Evolutionary conservation across 2,329 filamentous ascomycete genomes (phyloP), one percentile per base, ranked within the genome.

Genomic region (Aspergillus novoparasiticus): DNA sequence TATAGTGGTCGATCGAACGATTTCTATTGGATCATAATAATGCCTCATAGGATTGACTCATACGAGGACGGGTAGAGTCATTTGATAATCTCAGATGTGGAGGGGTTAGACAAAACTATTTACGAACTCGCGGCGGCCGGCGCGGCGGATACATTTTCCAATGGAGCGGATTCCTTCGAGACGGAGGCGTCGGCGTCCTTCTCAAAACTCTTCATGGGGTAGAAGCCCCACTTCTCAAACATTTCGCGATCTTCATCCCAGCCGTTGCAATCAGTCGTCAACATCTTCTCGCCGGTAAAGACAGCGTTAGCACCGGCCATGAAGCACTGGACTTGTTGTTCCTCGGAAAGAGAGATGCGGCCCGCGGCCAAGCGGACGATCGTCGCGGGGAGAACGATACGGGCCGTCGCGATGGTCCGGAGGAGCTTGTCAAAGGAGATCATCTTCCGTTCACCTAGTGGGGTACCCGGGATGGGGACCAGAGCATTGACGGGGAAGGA

Each of bases 221-320:
- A 84, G 63, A 95, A 80, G 0, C 93, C 93, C 90, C 92, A 96
- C 58, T 87, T 85, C 2, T 89, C 86, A 80, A 97, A 96, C 88
- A 96, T 92, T 48, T 82, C 88, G 66, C 87, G 89, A 73, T 97
- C 93, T 78, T 96, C 91, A 66, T 95, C 92, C 91, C 92, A 97
- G 34, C 92, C 92, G 69, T 92, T 94, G 75, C 92, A 96, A 62
- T 93, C 91, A 0, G 93, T 97, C 5, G 93, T 97, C 79, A 96
- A 78, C 93, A 97, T 96, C 84, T 94, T 96, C 82, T 97, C 93
- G 10, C 93, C 93, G 0, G 93, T 97, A 75, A 97, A 97, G 39
- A 97, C 90, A n/a, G 93, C 93, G 72, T 97, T 97, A 1, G 93
- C 93, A 16, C 93, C 93, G 0, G 93, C 92, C 86, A 92, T 89